Evolutionary conservation across 179 eudicot species (phyloP), one percentile per base, ranked within the genome.

Genomic region (Dionaea muscipula): DNA sequence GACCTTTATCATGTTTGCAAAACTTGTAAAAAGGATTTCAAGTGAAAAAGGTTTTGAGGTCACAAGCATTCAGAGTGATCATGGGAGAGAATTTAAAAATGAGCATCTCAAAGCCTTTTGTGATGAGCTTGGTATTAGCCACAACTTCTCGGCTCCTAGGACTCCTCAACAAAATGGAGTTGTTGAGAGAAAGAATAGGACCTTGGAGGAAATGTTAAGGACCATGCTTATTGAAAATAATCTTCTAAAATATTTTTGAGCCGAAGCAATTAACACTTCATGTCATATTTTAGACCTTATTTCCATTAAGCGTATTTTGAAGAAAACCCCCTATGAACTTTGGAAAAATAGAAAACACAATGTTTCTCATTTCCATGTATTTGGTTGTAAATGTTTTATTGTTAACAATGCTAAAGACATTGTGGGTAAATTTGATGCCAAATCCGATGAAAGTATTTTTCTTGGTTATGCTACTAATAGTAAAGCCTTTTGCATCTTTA

Each of bases 101-200:
- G 35, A 3, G 3, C 3, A 28, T 3, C 8, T 28, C 8, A n/a
- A 28, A 3, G 3, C 5, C 3, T 28, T 28, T 28, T 28, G 3
- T 3, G 5, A 28, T 3, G 35, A 28, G 8, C 3, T 28, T n/a
- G 35, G 35, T 28, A 13, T 56, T 1, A n/a, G 25, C 41, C 63
- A 57, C 14, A 50, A 57, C 9, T 57, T 52, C 18, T 65, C 53
- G 2, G 25, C 58, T 0, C 53, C 58, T 0, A 50, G 53, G 20
- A 51, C 63, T 0, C 44, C 53, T 1, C 26, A 65, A 45, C 57
- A 65, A 21, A 48, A 51, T 35, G 35, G 46, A 12, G 58, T 61
- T 0, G 24, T 40, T 0, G 44, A 61, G 21, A 28, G 44, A 9
- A 61, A 61, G 15, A 61, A 41, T 35, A 40, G 43, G 14, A 26